A percentile compares a stretch with the other conserved stretches of the same genome.
Conservation (phyloP, 2,329 filamentous ascomycete species). For the Talaromyces pinophilus region DNA sequence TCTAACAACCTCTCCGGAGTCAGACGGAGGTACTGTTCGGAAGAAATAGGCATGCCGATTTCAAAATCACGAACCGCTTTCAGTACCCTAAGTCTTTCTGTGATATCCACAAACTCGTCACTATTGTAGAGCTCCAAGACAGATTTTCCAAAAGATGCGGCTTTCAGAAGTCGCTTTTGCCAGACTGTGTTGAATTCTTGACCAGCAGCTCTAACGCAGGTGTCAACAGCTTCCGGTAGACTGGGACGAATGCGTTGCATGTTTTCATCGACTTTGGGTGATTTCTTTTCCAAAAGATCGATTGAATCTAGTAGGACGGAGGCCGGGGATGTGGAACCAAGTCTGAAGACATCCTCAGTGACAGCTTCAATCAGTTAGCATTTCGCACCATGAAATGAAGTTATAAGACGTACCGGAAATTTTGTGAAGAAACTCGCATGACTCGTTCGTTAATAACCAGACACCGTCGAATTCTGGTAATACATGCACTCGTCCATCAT, state of each 20-base stretch:
- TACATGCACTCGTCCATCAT: constrained; percentile 87
- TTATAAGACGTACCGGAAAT: constrained; percentile 62
- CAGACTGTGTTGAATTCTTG: constrained; percentile 87
- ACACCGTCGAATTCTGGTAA: constrained; percentile 89
- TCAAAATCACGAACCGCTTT: constrained; percentile 92
- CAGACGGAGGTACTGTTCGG: constrained; percentile 88
- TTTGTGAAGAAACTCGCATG: constrained; percentile 96
- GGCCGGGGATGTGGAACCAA: constrained; percentile 83
- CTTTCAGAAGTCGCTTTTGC: constrained; percentile 95
- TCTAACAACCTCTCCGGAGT: constrained; percentile 86
- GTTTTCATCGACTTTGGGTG: constrained; percentile 95
- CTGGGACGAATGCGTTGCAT: constrained; percentile 89
- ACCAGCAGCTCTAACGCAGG: constrained; percentile 88
- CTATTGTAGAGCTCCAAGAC: constrained; percentile 97
- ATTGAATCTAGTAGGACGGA: constrained; percentile 93
- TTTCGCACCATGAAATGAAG: not conserved
- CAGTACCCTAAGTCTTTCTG: constrained; percentile 85
- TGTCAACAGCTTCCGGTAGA: constrained; percentile 89
- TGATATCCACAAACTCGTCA: constrained; percentile 98
- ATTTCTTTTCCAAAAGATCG: constrained; percentile 86
- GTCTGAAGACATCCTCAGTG: constrained; percentile 83
- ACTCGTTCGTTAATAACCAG: constrained; percentile 83
- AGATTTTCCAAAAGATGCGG: constrained; percentile 95
- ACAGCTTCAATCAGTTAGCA: constrained; percentile 53
- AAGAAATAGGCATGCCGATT: constrained; percentile 84